Evolutionary conservation across 768 basidiomycete species (phyloP).

Genomic region (Termitomyces sp.): DNA sequence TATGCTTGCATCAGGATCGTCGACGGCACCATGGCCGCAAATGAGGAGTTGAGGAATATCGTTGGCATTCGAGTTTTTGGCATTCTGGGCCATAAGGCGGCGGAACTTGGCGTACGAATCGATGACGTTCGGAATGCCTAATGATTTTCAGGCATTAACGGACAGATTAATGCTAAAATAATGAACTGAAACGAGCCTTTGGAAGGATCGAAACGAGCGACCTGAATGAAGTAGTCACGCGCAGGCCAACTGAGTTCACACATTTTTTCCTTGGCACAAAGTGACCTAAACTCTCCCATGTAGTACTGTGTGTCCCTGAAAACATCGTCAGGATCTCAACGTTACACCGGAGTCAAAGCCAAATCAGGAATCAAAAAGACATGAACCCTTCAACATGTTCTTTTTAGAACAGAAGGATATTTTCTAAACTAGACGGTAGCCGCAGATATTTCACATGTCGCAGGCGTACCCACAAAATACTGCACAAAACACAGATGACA

Average conservation of each 20-base stretch:
- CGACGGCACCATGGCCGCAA: conserved; percentile 90
- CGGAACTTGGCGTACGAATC: conserved; percentile 88
- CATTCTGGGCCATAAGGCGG: conserved; percentile 45
- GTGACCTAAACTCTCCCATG: conserved; percentile 81
- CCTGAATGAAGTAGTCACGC: conserved; percentile 84
- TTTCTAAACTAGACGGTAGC: too few relatives aligned
- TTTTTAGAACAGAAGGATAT: not conserved
- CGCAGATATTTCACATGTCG: not conserved
- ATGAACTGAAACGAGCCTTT: conserved; percentile 27
- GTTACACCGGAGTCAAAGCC: not conserved
- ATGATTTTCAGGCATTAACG: conserved; percentile 10
- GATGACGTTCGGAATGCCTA: conserved; percentile 80
- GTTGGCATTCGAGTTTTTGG: conserved; percentile 36
- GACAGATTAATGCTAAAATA: not conserved
- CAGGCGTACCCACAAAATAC: not conserved
- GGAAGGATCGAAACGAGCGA: conserved; percentile 93
- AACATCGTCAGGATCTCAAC: not conserved
- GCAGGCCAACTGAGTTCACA: conserved; percentile 69
- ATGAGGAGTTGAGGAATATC: conserved; percentile 73
- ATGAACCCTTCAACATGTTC: not conserved
- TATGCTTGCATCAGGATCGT: conserved; percentile 92
- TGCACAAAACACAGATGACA: not conserved
- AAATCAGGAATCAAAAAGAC: not conserved
- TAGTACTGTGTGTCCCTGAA: conserved; percentile 74
- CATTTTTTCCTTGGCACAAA: conserved; percentile 81